Evolutionary conservation across 495 filamentous ascomycete genomes (phyloP).

Genomic region (Penicillium tannophilum): DNA sequence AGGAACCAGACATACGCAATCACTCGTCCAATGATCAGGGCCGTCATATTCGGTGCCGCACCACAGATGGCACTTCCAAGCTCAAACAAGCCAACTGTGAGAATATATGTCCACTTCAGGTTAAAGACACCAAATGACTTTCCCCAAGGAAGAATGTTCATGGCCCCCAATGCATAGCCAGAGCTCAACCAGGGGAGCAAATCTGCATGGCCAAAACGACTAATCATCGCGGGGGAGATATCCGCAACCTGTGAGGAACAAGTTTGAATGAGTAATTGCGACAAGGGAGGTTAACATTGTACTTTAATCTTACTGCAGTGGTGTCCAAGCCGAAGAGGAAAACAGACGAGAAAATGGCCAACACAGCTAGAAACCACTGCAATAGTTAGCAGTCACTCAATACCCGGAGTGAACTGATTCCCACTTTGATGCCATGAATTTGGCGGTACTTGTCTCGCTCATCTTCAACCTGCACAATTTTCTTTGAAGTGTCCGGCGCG

Average conservation of each 20-base stretch:
- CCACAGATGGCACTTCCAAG: slow-evolving; percentile 6
- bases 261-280: slow-evolving; percentile 20
- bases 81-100: not conserved
- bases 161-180: slow-evolving; percentile 26
- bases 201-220: slow-evolving; percentile 4
- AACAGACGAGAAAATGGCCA: slow-evolving; percentile 3
- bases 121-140: slow-evolving; percentile 6
- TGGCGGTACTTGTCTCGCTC: slow-evolving; percentile 1
- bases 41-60: slow-evolving; percentile 5
- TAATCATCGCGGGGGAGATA: slow-evolving; percentile 6
- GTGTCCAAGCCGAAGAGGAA: slow-evolving; percentile 24
- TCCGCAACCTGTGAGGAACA: slow-evolving; percentile 17
- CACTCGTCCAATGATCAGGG: slow-evolving; percentile 9
- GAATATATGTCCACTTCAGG: slow-evolving; percentile 4
- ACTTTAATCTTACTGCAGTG: slow-evolving; percentile 18
- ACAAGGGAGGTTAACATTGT: not conserved
- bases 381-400: not conserved
- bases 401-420: not conserved
- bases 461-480: slow-evolving; percentile 1
- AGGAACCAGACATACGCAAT: slow-evolving; percentile 2
- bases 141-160: slow-evolving; percentile 25
- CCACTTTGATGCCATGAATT: slow-evolving; percentile 3
- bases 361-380: not conserved
- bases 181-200: slow-evolving; percentile 8
- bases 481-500: not conserved